Evolutionary conservation across 768 basidiomycete species (phyloP).

Genomic region (Gymnopilus dilepis): DNA sequence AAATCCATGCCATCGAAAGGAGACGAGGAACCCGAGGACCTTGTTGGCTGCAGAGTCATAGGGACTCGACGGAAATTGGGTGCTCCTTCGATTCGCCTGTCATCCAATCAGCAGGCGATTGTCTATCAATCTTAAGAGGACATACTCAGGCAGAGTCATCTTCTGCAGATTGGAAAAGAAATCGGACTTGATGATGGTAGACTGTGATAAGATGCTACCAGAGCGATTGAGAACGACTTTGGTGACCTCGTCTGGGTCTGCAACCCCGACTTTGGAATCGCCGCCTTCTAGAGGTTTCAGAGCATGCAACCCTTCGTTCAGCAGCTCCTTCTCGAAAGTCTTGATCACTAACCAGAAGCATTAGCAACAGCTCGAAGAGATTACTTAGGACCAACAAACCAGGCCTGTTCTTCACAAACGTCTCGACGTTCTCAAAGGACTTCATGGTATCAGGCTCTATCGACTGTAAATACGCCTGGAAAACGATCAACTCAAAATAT

Average conservation of each 20-base stretch:
- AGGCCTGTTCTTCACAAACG: conserved; percentile 83
- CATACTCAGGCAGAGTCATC: conserved; percentile 91
- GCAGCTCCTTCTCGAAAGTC: conserved; percentile 92
- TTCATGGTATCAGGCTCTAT: conserved; percentile 80
- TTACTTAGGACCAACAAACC: conserved; percentile 50
- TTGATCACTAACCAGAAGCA: conserved; percentile 69
- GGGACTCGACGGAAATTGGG: conserved; percentile 91
- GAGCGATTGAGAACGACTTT: conserved; percentile 83
- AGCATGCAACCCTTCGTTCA: conserved; percentile 75
- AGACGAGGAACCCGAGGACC: conserved; percentile 31
- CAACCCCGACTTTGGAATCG: conserved; percentile 67
- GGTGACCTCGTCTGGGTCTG: conserved; percentile 90
- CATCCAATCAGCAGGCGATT: not conserved
- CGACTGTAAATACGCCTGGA: conserved; percentile 88
- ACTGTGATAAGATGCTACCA: conserved; percentile 87
- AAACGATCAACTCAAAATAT: conserved; percentile 86
- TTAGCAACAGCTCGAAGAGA: not conserved
- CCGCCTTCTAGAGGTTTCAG: conserved; percentile 83
- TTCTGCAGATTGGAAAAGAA: conserved; percentile 95
- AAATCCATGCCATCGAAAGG: conserved; percentile 42
- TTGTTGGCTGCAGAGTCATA: conserved; percentile 53
- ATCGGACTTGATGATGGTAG: conserved; percentile 94
- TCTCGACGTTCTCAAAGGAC: conserved; percentile 78
- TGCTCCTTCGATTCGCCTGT: conserved; percentile 85
- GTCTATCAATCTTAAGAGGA: not conserved